Percentiles rank a stretch among this genome's conserved stretches.
Conservation (phyloP, 1,139 yeast species). For the Hemisphaericaspora lyxosophila region DNA sequence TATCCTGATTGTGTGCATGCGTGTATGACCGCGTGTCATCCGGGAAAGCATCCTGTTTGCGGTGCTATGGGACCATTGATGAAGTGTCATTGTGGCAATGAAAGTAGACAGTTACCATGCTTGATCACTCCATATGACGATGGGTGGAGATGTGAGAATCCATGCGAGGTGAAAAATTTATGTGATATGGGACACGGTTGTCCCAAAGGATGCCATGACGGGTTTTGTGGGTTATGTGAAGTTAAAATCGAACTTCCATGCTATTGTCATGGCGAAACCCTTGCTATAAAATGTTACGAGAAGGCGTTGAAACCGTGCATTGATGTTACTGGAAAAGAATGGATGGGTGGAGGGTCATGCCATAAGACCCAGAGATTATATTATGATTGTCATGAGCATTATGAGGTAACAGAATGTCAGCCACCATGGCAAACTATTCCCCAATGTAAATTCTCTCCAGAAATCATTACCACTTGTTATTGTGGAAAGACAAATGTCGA, state of each 20-base stretch:
- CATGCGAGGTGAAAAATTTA: conserved; percentile 57
- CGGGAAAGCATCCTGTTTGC: conserved; percentile 86
- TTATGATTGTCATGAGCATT: conserved; percentile 70
- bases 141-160: conserved; percentile 69
- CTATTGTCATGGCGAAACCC: conserved; percentile 67
- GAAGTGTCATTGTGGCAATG: conserved; percentile 75
- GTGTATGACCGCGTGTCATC: conserved; percentile 78
- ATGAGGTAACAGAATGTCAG: conserved; percentile 58
- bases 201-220: conserved; percentile 53
- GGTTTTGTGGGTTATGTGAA: conserved; percentile 75
- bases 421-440: conserved; percentile 46
- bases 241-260: conserved; percentile 47
- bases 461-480: conserved; percentile 60
- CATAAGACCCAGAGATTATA: conserved; percentile 45
- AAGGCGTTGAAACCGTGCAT: conserved; percentile 32
- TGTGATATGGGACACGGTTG: conserved; percentile 75
- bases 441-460: conserved; percentile 69
- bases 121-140: conserved; percentile 62
- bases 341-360: conserved; percentile 71
- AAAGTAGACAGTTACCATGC: conserved; percentile 67
- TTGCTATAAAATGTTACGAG: conserved; percentile 51
- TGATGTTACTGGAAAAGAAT: conserved; percentile 24
- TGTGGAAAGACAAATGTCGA: conserved; percentile 60
- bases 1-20: conserved; percentile 68
- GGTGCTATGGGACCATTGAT: conserved; percentile 72